These are phyloP conservation scores for Dryas alaskensis DNA, from an alignment of 306 rosid genomes.

Conservation along the genomic window DNA sequence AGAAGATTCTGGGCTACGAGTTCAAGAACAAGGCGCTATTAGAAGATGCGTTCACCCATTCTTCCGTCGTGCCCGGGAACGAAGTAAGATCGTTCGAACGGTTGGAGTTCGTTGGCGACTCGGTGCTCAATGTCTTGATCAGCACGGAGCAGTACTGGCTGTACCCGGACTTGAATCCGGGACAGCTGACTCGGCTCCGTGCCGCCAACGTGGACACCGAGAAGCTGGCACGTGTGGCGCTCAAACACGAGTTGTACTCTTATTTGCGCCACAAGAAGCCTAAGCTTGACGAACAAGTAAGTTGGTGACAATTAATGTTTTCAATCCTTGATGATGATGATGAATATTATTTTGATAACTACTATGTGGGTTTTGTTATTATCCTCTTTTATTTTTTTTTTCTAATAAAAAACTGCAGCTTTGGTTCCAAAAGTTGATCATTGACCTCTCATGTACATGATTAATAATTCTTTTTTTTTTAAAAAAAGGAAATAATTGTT, in stretches of 20 bases:
- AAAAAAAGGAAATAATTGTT: too few relatives aligned
- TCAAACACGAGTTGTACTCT: constrained; percentile 46
- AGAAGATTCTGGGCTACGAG: constrained; percentile 40
- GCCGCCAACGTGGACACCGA: constrained; percentile 64
- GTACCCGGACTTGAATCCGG: constrained; percentile 37
- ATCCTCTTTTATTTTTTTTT: too few relatives aligned
- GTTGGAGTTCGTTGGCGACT: constrained; percentile 53
- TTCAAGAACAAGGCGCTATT: constrained; percentile 40
- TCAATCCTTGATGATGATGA: not conserved
- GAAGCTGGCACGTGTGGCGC: constrained; percentile 60
- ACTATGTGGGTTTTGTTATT: not conserved
- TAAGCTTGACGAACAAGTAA: constrained; percentile 38
- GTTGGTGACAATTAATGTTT: not conserved
- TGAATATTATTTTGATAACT: not conserved
- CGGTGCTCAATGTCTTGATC: constrained; percentile 41
- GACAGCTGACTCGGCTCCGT: constrained; percentile 48
- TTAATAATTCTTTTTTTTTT: too few relatives aligned
- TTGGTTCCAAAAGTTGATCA: too few relatives aligned
- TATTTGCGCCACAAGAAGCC: constrained; percentile 52
- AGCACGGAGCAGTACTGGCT: constrained; percentile 42
- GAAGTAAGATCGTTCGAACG: constrained; percentile 31
- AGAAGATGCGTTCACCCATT: constrained; percentile 55
- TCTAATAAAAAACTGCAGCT: too few relatives aligned
- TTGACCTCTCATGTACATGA: too few relatives aligned
- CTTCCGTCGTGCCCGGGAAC: constrained; percentile 7